Evolutionary conservation across 192 early-diverging fungal species (phyloP).

Genomic region (Coemansia javaensis): DNA sequence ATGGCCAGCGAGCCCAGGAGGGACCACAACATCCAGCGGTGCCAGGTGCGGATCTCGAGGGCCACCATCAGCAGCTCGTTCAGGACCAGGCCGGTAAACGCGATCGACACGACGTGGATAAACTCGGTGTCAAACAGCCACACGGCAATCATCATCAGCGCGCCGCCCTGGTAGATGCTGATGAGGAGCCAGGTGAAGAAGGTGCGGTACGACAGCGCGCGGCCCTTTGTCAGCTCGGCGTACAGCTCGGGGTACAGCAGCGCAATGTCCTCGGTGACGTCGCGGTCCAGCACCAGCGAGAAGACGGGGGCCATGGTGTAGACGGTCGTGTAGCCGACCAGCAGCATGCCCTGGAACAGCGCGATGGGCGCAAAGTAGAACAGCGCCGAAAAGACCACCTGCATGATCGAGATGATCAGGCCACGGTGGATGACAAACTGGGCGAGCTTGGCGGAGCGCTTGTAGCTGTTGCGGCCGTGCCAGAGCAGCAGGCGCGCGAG

Average conservation of each 20-base stretch:
- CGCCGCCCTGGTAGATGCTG: conserved; percentile 94
- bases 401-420: conserved; percentile 95
- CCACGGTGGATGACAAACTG: conserved; percentile 98
- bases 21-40: conserved; percentile 81
- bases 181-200: conserved; percentile 94
- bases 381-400: conserved; percentile 92
- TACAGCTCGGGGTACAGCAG: conserved; percentile 91
- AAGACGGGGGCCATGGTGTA: conserved; percentile 98
- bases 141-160: conserved; percentile 91
- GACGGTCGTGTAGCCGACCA: conserved; percentile 92
- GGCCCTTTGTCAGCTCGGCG: conserved; percentile 89
- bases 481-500: conserved; percentile 83
- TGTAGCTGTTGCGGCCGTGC: conserved; percentile 95
- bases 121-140: conserved; percentile 95
- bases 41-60: conserved; percentile 91
- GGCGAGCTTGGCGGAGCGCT: conserved; percentile 86
- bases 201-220: conserved; percentile 85
- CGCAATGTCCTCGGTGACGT: conserved; percentile 85
- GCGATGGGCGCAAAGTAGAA: conserved; percentile 98
- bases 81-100: conserved; percentile 88
- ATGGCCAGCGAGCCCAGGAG: conserved; percentile 75
- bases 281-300: conserved; percentile 87
- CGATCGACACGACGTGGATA: conserved; percentile 90
- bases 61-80: conserved; percentile 97
- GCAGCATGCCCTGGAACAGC: conserved; percentile 81